phyloP scores from a whole-genome alignment of 805 yeast species.

The Candida sphagnicola region DNA sequence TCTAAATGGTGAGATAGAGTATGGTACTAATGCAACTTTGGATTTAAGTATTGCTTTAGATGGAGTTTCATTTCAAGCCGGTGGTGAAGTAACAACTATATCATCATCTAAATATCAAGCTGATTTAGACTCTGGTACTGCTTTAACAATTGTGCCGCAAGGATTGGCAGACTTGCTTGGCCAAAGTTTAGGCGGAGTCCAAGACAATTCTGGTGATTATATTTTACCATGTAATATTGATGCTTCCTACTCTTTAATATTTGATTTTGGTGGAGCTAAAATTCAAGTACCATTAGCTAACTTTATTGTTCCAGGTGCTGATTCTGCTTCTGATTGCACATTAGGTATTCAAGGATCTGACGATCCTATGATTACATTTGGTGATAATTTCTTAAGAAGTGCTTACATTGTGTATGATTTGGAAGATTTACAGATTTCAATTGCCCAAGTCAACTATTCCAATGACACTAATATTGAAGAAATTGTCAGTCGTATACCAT shows the following conservation, averaged over 20 bases:
- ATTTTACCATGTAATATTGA: neutral
- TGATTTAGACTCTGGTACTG: constrained; percentile 33
- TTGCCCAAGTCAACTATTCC: constrained; percentile 19
- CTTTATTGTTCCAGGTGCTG: constrained; percentile 1
- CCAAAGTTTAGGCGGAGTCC: neutral
- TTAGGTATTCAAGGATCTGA: constrained; percentile 14
- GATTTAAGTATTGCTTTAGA: neutral
- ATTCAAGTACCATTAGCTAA: constrained; percentile 6
- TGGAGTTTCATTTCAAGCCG: neutral
- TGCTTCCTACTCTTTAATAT: constrained; percentile 3
- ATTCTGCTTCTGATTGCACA: constrained; percentile 9
- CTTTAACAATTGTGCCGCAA: constrained; percentile 31
- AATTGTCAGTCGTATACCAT: neutral
- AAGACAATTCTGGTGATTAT: neutral
- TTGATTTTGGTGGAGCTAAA: constrained; percentile 6
- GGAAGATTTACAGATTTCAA: constrained; percentile 18
- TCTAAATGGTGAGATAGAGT: neutral
- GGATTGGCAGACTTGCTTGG: neutral
- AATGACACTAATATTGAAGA: constrained; percentile 5
- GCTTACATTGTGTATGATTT: constrained; percentile 24
- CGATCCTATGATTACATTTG: constrained; percentile 13
- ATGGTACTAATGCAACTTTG: neutral
- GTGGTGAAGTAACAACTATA: constrained; percentile 10
- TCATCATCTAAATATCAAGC: constrained; percentile 19
- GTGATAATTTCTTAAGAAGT: constrained; percentile 24